Evolutionary conservation across 495 filamentous ascomycete species (phyloP).

Genomic region (Baudoinia panamericana): DNA sequence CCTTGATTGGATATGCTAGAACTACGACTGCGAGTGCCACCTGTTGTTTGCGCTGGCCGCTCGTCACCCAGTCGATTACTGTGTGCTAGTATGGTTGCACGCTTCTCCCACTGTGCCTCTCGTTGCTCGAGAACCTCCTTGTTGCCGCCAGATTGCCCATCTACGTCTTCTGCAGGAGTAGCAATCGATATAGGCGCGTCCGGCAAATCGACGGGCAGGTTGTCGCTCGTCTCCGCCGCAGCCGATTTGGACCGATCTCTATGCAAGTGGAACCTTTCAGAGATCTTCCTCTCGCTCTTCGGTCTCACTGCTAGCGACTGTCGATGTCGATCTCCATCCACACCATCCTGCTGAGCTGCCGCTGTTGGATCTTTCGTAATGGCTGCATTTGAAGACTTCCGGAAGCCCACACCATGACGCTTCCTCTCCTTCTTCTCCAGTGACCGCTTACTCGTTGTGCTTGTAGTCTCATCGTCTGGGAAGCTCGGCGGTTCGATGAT

Average conservation of each 20-base stretch:
- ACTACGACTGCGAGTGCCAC: slow-evolving; percentile 3
- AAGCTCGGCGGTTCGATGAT: slow-evolving; percentile 52
- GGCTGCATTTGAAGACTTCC: slow-evolving; percentile 27
- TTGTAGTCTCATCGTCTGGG: slow-evolving; percentile 27
- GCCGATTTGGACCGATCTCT: slow-evolving; percentile 41
- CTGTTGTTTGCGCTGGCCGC: neutral
- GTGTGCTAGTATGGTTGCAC: slow-evolving; percentile 71
- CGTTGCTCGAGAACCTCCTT: slow-evolving; percentile 40
- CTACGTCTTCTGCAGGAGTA: neutral
- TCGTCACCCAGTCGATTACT: slow-evolving; percentile 35
- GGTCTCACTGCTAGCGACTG: slow-evolving; percentile 29
- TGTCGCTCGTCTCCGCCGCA: slow-evolving; percentile 45
- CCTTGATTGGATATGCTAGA: slow-evolving; percentile 12
- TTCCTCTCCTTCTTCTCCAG: slow-evolving; percentile 30
- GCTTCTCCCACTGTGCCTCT: slow-evolving; percentile 65
- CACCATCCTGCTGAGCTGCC: slow-evolving; percentile 16
- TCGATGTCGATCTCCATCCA: slow-evolving; percentile 1
- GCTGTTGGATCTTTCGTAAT: slow-evolving; percentile 16
- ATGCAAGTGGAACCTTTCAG: slow-evolving; percentile 56
- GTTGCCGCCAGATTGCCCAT: slow-evolving; percentile 30
- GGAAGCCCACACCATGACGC: slow-evolving; percentile 26
- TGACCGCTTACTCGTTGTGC: slow-evolving; percentile 14
- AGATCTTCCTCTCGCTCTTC: slow-evolving; percentile 36
- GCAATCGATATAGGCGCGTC: slow-evolving; percentile 31
- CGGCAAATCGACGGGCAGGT: slow-evolving; percentile 69